Evolutionary conservation across 495 filamentous ascomycete species (phyloP).

Genomic region (Arthonia radiata): DNA sequence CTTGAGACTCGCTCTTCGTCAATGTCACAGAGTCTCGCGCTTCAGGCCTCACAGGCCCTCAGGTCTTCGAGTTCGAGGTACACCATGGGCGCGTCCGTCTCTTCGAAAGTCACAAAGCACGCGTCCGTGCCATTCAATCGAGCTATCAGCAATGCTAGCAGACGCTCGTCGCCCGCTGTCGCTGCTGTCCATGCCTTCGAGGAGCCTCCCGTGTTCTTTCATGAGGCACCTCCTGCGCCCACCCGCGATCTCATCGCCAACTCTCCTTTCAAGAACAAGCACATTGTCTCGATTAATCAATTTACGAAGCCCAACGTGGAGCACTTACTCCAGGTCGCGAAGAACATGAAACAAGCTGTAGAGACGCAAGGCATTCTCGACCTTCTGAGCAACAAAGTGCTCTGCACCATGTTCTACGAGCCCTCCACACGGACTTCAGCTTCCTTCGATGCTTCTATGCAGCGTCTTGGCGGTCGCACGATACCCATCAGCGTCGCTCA

Average conservation of each 20-base stretch:
- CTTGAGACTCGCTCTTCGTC: too few relatives aligned
- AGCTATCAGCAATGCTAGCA: too few relatives aligned
- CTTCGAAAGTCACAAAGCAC: too few relatives aligned
- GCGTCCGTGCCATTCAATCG: too few relatives aligned
- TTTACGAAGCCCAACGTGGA: slow-evolving; percentile 72
- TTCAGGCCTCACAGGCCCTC: too few relatives aligned
- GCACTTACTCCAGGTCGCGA: slow-evolving; percentile 79
- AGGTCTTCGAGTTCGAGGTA: too few relatives aligned
- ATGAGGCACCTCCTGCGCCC: too few relatives aligned
- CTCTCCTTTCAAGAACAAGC: slow-evolving; percentile 62
- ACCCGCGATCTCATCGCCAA: slow-evolving; percentile 47
- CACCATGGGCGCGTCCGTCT: too few relatives aligned
- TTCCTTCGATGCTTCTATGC: slow-evolving; percentile 96
- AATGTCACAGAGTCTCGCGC: too few relatives aligned
- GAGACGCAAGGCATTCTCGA: slow-evolving; percentile 74
- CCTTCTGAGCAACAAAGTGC: slow-evolving; percentile 58
- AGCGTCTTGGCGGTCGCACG: slow-evolving; percentile 70
- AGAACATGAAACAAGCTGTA: slow-evolving; percentile 86
- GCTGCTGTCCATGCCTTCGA: too few relatives aligned
- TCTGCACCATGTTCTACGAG: slow-evolving; percentile 90
- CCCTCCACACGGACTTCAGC: slow-evolving; percentile 87
- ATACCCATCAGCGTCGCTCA: slow-evolving; percentile 52
- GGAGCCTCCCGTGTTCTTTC: too few relatives aligned
- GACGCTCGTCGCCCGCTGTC: too few relatives aligned
- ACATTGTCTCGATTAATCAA: slow-evolving; percentile 74